phyloP scores from a whole-genome alignment of 2,329 filamentous ascomycete genomes.

The Lecanoromycetidae sp. region DNA sequence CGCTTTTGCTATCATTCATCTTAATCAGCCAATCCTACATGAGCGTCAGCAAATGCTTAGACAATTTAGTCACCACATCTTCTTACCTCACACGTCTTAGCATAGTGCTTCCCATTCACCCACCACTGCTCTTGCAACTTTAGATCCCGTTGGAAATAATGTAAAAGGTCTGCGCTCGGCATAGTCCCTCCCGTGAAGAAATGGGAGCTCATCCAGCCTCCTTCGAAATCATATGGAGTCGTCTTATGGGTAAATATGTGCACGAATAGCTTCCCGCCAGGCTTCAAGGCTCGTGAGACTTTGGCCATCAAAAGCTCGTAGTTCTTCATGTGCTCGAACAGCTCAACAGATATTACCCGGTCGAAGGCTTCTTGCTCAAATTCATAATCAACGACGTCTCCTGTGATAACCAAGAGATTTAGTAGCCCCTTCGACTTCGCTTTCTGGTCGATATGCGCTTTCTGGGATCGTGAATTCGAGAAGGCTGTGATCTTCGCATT shows the following conservation, averaged over 20 bases:
- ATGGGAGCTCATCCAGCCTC: constrained; percentile 61
- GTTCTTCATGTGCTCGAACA: constrained; percentile 70
- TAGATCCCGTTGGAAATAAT: constrained; percentile 55
- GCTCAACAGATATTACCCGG: constrained; percentile 55
- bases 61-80: not conserved
- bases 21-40: constrained; percentile 48
- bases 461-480: constrained; percentile 58
- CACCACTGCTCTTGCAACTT: constrained; percentile 54
- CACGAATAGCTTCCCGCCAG: constrained; percentile 55
- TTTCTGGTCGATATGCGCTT: constrained; percentile 51
- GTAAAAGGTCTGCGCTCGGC: constrained; percentile 53
- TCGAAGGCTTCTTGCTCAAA: constrained; percentile 49
- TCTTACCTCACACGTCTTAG: constrained; percentile 54
- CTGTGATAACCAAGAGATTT: constrained; percentile 54
- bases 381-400: constrained; percentile 54
- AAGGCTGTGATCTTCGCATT: constrained; percentile 52
- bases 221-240: constrained; percentile 58
- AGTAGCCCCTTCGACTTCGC: constrained; percentile 44
- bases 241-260: constrained; percentile 55
- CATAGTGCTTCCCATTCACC: constrained; percentile 57
- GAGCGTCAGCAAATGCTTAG: not conserved
- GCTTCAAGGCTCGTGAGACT: constrained; percentile 46
- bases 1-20: constrained; percentile 46
- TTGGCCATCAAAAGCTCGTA: constrained; percentile 57
- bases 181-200: constrained; percentile 66